Conservation (phyloP, 768 basidiomycete genomes). For the Collybiopsis luxurians region DNA sequence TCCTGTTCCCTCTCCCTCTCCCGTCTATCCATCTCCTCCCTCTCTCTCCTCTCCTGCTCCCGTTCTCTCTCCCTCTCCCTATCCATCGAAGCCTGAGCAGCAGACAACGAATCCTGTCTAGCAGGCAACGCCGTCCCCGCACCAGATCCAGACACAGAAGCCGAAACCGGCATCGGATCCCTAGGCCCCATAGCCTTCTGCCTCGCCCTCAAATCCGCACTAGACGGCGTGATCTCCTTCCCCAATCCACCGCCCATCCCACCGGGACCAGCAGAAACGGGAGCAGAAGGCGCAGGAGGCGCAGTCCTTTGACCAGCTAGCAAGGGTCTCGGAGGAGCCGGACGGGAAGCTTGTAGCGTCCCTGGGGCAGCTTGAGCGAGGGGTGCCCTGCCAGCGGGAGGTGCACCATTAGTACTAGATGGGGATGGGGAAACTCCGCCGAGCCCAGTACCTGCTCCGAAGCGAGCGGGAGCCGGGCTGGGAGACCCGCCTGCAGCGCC, state of each 20-base stretch:
- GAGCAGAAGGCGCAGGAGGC: constrained; percentile 39
- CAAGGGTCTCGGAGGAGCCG: constrained; percentile 69
- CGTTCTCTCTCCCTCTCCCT: constrained; percentile 26
- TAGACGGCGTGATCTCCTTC: constrained; percentile 54
- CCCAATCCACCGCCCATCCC: constrained; percentile 26
- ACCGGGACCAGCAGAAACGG: constrained; percentile 1
- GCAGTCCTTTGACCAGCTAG: constrained; percentile 54
- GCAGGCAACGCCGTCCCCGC: constrained; percentile 31
- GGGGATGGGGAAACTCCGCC: constrained; percentile 59
- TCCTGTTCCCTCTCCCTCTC: constrained; percentile 14
- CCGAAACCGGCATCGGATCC: constrained; percentile 19
- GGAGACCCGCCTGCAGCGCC: too few species aligned
- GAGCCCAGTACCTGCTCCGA: constrained; percentile 89
- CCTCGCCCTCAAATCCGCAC: constrained; percentile 65
- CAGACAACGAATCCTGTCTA: constrained; percentile 50
- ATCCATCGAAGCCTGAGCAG: constrained; percentile 18
- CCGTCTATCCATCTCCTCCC: constrained; percentile 21
- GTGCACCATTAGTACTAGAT: constrained; percentile 35
- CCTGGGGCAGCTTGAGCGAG: constrained; percentile 18
- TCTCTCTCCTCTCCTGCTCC: constrained; percentile 26
- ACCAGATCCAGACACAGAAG: too few species aligned
- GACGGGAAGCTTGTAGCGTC: constrained; percentile 52
- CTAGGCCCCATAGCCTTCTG: constrained; percentile 54
- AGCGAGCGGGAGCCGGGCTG: constrained; percentile 63
- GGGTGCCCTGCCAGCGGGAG: constrained; percentile 50